These are phyloP conservation scores for Gyrodon lividus DNA, from an alignment of 768 basidiomycete genomes.

Conservation along the genomic window DNA sequence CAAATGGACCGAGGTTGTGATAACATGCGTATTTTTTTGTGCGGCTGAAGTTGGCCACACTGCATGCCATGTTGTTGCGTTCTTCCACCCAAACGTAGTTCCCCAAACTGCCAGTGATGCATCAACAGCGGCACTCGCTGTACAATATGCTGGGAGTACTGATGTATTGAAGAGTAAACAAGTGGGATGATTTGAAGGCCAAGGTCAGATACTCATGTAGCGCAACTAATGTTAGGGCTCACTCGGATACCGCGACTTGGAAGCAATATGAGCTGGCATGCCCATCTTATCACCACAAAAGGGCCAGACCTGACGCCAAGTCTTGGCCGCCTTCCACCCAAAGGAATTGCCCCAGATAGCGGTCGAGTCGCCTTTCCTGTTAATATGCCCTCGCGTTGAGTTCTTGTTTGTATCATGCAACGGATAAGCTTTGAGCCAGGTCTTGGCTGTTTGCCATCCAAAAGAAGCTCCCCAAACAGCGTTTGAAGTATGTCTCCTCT, in stretches of 20 bases:
- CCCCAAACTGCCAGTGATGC: conserved; percentile 45
- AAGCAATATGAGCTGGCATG: background rate
- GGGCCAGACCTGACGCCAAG: too few species aligned
- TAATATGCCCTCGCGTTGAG: background rate
- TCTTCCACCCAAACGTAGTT: conserved; percentile 20
- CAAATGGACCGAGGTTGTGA: background rate
- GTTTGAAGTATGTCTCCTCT: conserved; percentile 5
- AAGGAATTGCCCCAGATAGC: background rate
- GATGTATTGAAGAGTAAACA: conserved; percentile 59
- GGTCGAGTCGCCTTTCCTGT: background rate
- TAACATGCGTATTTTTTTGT: background rate
- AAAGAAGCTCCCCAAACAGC: conserved; percentile 18
- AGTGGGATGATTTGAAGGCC: conserved; percentile 6
- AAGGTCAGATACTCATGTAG: background rate
- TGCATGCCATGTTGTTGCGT: conserved; percentile 14
- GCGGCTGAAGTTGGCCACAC: conserved; percentile 15
- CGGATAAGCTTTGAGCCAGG: conserved; percentile 21
- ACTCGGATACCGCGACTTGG: background rate
- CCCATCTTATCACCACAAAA: too few species aligned
- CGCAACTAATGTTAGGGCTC: background rate
- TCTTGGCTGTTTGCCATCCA: conserved; percentile 18
- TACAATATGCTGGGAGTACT: conserved; percentile 55
- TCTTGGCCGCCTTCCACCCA: background rate
- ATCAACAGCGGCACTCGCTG: conserved; percentile 43
- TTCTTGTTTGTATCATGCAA: conserved; percentile 3